phyloP scores from a whole-genome alignment of 345 rosid genomes.

The Psidium friedrichsthalianum region DNA sequence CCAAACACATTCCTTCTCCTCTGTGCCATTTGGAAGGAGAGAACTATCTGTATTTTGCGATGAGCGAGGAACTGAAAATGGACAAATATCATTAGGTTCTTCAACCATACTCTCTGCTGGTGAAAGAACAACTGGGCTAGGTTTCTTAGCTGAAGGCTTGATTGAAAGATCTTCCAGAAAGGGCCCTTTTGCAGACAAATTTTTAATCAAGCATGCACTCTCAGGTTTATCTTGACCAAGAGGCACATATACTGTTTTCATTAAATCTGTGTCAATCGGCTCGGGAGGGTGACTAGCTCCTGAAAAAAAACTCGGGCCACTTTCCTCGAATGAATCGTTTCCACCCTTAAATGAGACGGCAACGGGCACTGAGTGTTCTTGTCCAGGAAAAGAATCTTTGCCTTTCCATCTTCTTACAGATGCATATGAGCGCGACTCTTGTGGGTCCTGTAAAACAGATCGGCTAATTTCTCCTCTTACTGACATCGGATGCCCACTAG shows the following conservation, averaged over 20 bases:
- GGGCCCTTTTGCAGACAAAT: slow-evolving; percentile 60
- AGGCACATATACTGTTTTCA: slow-evolving; percentile 60
- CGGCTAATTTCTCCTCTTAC: slow-evolving; percentile 27
- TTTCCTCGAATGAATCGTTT: slow-evolving; percentile 53
- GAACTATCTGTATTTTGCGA: slow-evolving; percentile 58
- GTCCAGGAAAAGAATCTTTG: slow-evolving; percentile 30
- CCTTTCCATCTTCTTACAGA: slow-evolving; percentile 54
- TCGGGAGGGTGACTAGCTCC: slow-evolving; percentile 96
- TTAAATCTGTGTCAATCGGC: slow-evolving; percentile 78
- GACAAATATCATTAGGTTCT: slow-evolving; percentile 45
- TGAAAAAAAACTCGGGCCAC: slow-evolving; percentile 61
- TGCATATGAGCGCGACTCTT: slow-evolving; percentile 15
- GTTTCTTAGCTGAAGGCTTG: slow-evolving; percentile 50
- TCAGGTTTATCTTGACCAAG: slow-evolving; percentile 53
- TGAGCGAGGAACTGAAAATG: slow-evolving; percentile 44
- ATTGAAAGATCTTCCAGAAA: slow-evolving; percentile 67
- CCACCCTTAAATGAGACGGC: slow-evolving; percentile 33
- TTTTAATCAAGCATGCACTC: slow-evolving; percentile 55
- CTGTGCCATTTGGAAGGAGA: slow-evolving; percentile 49
- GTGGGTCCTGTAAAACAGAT: slow-evolving; percentile 16
- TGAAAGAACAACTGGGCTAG: slow-evolving; percentile 35
- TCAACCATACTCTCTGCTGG: slow-evolving; percentile 63
- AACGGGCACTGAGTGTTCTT: slow-evolving; percentile 29
- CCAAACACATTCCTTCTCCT: slow-evolving; percentile 93
- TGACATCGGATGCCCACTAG: slow-evolving; percentile 1